A percentile compares a stretch with the other conserved stretches of the same genome.
Conservation (phyloP, 805 yeast species). For the Cyberlindnera samutprakarnensis region DNA sequence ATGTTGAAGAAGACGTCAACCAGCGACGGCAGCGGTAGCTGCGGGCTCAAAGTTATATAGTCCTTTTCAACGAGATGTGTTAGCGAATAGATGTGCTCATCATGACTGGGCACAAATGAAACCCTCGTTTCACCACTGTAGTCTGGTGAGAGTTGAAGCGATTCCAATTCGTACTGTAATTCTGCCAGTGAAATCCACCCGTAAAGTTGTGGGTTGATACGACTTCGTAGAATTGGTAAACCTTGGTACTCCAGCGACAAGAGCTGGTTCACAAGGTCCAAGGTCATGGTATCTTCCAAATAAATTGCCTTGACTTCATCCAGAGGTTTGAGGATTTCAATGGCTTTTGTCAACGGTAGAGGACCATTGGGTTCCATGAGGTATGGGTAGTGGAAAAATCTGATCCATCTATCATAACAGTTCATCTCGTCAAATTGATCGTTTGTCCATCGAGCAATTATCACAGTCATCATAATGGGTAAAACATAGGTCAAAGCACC, state of each 20-base stretch:
- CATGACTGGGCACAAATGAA: neutral
- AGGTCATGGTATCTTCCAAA: constrained; percentile 23
- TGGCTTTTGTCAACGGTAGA: constrained; percentile 30
- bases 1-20: constrained; percentile 23
- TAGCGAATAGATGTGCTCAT: constrained; percentile 2
- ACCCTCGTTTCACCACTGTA: neutral
- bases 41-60: constrained; percentile 12
- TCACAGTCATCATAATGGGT: constrained; percentile 80
- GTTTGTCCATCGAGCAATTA: constrained; percentile 65
- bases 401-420: constrained; percentile 57
- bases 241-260: constrained; percentile 25
- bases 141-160: neutral
- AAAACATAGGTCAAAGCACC: constrained; percentile 80
- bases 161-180: constrained; percentile 23
- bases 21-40: constrained; percentile 19
- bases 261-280: constrained; percentile 22
- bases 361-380: constrained; percentile 33
- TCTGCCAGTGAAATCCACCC: constrained; percentile 39
- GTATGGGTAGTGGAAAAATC: constrained; percentile 33
- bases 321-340: constrained; percentile 28
- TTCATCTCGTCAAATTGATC: constrained; percentile 54
- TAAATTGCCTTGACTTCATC: constrained; percentile 23
- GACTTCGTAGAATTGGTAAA: constrained; percentile 36
- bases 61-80: constrained; percentile 15
- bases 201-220: constrained; percentile 25